Percentiles rank a stretch among this genome's conserved stretches.
Evolutionary conservation across 1,284 basidiomycete genomes (phyloP).

Genomic region (Boletus sp.): DNA sequence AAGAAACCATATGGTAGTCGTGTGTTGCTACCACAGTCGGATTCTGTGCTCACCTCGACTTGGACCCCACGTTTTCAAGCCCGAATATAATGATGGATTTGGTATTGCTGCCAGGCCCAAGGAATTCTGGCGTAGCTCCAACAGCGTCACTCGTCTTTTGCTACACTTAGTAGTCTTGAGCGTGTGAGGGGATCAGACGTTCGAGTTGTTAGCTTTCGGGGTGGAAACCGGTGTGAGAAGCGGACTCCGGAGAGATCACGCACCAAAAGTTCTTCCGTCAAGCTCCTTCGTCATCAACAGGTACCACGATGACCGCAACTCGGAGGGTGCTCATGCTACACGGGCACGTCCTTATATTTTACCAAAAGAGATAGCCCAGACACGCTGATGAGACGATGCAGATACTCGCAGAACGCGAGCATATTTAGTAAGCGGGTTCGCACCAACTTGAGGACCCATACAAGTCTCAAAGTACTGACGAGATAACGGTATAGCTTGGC

Average conservation of each 20-base stretch:
- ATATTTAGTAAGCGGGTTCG: constrained; percentile 80
- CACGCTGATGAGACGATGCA: constrained; percentile 34
- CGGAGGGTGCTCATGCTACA: constrained; percentile 36
- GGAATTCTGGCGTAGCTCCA: not conserved
- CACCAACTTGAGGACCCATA: constrained; percentile 3
- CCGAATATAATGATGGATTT: not conserved
- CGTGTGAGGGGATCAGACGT: not conserved
- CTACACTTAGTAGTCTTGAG: not conserved
- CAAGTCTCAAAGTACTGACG: constrained; percentile 1
- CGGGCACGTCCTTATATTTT: constrained; percentile 21
- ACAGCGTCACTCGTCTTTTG: not conserved
- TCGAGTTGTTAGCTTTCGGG: not conserved
- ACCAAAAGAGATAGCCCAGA: not conserved
- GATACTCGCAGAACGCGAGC: constrained; percentile 78
- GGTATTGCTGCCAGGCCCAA: not conserved
- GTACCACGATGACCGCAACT: constrained; percentile 20
- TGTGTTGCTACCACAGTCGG: not conserved
- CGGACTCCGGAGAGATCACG: not conserved
- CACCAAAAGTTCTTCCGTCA: not conserved
- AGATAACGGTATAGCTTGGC: constrained; percentile 52
- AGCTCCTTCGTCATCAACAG: not conserved
- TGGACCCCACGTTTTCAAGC: not conserved
- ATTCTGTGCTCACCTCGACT: not conserved
- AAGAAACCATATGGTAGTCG: not conserved
- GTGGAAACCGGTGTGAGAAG: not conserved